Percentiles rank a stretch among this genome's conserved stretches.
Evolutionary conservation across 108 stramenopile species (phyloP).

Genomic region (Conticribra weissflogii): DNA sequence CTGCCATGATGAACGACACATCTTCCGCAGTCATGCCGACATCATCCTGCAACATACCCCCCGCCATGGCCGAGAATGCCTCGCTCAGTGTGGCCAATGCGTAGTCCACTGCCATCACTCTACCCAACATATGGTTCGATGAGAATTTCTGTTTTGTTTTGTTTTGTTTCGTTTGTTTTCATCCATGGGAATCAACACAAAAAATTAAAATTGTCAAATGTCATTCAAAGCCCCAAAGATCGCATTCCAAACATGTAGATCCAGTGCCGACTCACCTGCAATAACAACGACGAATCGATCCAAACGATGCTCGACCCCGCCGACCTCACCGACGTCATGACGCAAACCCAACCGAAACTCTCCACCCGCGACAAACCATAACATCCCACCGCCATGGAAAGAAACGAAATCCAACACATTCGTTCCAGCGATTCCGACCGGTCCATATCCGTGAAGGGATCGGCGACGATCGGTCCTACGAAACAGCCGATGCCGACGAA

Average conservation of each 20-base stretch:
- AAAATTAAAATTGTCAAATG: too few relatives aligned
- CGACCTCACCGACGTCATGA: constrained; percentile 50
- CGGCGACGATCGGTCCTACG: constrained; percentile 56
- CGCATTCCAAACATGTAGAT: too few relatives aligned
- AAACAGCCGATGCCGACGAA: constrained; percentile 71
- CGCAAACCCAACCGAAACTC: constrained; percentile 34
- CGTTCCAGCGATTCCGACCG: constrained; percentile 49
- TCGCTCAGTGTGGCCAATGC: constrained; percentile 65
- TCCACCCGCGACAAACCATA: constrained; percentile 28
- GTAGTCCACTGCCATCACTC: constrained; percentile 65
- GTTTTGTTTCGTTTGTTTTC: background rate
- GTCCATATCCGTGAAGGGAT: constrained; percentile 55
- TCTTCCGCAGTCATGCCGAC: constrained; percentile 27
- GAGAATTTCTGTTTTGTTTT: constrained; percentile 56
- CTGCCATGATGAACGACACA: constrained; percentile 41
- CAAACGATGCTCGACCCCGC: constrained; percentile 61
- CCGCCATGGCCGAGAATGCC: constrained; percentile 51
- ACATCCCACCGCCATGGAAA: constrained; percentile 46
- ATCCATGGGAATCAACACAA: constrained; percentile 2
- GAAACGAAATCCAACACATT: constrained; percentile 55
- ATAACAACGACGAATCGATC: constrained; percentile 56
- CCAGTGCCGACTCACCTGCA: constrained; percentile 37
- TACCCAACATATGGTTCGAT: constrained; percentile 54
- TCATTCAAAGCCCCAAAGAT: too few relatives aligned
- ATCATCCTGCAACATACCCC: constrained; percentile 62